Evolutionary conservation across 1,284 basidiomycete species (phyloP), one percentile per base, ranked within the genome.

Genomic region (Kwoniella shivajii): DNA sequence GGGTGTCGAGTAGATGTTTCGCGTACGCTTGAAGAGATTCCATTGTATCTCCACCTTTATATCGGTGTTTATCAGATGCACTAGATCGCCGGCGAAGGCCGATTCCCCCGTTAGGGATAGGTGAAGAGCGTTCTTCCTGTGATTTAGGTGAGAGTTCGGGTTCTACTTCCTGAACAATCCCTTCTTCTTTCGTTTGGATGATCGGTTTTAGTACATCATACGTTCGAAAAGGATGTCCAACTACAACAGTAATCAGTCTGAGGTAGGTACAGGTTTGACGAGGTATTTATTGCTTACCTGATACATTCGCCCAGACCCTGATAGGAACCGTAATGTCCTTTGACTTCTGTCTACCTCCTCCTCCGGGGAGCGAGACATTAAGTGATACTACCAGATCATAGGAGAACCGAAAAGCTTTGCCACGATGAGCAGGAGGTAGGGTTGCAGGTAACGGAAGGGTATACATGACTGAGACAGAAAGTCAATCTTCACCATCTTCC

Each of bases 351-450:
- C 64, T 56, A 43, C 68, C 66, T 3, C 64, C 71, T 20, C 59
- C 61, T 1, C 72, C 72, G 0, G 73, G 69, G 6, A 74, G 45
- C 0, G 60, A 60, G 13, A 75, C 65, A 30, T 67, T 72, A 54
- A 75, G 69, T 1, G 93, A 92, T 1, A 98, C 82, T 10, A 89
- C 82, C 11, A 99, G 84, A 64, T 92, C 87, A 73, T 98, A 99
- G 9, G 87, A 87, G 74, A 99, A 94, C 65, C 83, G 84, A 61
- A 97, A 82, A 1, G 87, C 82, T 49, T 88, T 86, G 1, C 95
- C 95, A 38, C 85, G 84, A 79, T 90, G 96, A 0, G 92, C 91
- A 0, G 95, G 95, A 0, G 95, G 95, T 0, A 98, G 80, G 55
- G 85, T 85, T 5, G 85, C 80, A 0, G 95, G 93, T 0, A 97